Conservation (phyloP, 2,329 filamentous ascomycete genomes). For the Talaromyces islandicus region DNA sequence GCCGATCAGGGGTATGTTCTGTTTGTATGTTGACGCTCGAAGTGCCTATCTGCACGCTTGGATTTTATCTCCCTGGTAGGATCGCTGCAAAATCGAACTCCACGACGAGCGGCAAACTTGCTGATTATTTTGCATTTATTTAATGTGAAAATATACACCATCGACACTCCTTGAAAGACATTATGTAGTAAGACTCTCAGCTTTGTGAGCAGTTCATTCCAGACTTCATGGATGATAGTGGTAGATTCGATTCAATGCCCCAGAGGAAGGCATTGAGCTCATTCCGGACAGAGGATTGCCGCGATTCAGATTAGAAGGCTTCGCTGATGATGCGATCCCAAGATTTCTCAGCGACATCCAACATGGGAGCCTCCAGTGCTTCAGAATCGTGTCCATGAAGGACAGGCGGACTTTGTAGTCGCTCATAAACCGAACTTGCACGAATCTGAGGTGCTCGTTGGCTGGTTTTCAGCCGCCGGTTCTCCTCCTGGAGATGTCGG, state of each 20-base stretch:
- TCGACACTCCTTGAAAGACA: background rate
- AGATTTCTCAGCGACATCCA: conserved; percentile 8
- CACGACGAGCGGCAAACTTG: background rate
- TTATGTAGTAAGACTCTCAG: background rate
- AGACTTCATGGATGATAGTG: background rate
- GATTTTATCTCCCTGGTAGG: background rate
- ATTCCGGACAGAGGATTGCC: background rate
- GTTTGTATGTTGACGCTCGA: background rate
- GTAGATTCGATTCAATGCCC: background rate
- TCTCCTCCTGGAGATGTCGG: conserved; percentile 17
- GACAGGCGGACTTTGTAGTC: conserved; percentile 1
- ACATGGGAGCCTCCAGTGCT: background rate
- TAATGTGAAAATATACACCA: background rate
- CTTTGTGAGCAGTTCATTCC: background rate
- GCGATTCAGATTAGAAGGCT: conserved; percentile 1
- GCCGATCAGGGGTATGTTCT: background rate
- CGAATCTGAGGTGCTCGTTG: conserved; percentile 11
- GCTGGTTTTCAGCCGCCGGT: conserved; percentile 17
- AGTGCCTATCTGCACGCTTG: background rate
- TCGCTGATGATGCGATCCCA: conserved; percentile 13
- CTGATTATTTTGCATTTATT: background rate
- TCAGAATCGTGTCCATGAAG: background rate
- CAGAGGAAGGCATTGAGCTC: background rate
- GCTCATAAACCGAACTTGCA: background rate
- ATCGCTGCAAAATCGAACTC: background rate